Percentiles rank a stretch among this genome's conserved stretches.
These are phyloP conservation scores for Megacollybia marginata DNA, from an alignment of 768 basidiomycete species.

Conservation along the genomic window DNA sequence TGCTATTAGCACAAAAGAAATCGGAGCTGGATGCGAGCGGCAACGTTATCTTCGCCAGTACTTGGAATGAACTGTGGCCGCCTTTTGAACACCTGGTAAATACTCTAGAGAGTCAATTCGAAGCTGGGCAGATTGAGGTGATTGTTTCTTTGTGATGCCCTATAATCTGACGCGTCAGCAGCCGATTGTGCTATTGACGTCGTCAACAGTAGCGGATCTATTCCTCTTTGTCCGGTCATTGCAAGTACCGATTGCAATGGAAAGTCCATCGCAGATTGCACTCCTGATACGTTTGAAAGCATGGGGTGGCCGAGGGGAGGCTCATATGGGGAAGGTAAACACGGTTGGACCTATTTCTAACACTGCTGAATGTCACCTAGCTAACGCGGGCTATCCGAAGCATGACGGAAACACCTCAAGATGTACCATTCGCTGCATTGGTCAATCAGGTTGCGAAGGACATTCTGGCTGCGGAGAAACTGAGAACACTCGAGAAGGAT, in stretches of 20 bases:
- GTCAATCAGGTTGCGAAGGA: slow-evolving; percentile 57
- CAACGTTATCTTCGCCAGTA: slow-evolving; percentile 27
- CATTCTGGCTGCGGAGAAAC: slow-evolving; percentile 61
- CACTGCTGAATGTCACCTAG: slow-evolving; percentile 23
- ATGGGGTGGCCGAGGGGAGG: slow-evolving; percentile 37
- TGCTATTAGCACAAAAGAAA: slow-evolving; percentile 45
- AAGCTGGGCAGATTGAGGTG: slow-evolving; percentile 33
- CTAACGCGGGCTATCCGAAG: slow-evolving; percentile 45
- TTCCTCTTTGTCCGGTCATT: slow-evolving; percentile 55
- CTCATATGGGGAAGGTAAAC: slow-evolving; percentile 42
- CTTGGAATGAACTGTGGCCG: slow-evolving; percentile 79
- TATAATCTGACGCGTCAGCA: no score
- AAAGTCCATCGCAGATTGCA: slow-evolving; percentile 42
- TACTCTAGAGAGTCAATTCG: slow-evolving; percentile 41
- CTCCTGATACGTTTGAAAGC: slow-evolving; percentile 42
- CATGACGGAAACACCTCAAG: slow-evolving; percentile 44
- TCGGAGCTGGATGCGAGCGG: slow-evolving; percentile 18
- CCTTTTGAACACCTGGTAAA: slow-evolving; percentile 50
- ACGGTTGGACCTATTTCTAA: slow-evolving; percentile 1
- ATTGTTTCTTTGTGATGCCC: slow-evolving; percentile 4
- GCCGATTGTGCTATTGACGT: slow-evolving; percentile 29
- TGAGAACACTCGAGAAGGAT: slow-evolving; percentile 39
- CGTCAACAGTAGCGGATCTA: slow-evolving; percentile 58
- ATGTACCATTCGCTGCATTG: slow-evolving; percentile 35
- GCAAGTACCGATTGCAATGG: slow-evolving; percentile 44